Evolutionary conservation across 2,329 filamentous ascomycete species (phyloP), one percentile per base, ranked within the genome.

Genomic region (Trichoderma polysporum): DNA sequence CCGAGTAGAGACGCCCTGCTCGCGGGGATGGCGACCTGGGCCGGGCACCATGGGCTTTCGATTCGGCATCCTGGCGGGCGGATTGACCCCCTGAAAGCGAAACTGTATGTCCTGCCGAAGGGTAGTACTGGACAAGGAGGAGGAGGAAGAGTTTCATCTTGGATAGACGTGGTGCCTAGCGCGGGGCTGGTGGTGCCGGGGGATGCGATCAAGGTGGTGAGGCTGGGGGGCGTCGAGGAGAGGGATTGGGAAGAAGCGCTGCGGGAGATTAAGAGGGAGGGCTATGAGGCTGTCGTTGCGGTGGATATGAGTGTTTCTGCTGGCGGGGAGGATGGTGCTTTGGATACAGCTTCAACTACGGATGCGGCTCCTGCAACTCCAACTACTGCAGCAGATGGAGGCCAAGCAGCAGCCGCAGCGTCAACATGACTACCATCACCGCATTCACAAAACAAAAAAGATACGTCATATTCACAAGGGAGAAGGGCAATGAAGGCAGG

Each of bases 121-220:
- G 37, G 31, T 12, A 58, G 27, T 17, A 7, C 6, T 1, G 19
- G 27, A 10, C 7, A 8, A 22, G 53, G 41, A 15, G 17, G 41
- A 13, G 35, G 31, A 2, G n/a, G n/a, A n/a, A n/a, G n/a, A n/a
- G n/a, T n/a, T 8, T 4, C n/a, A 4, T n/a, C 8, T 5, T 47
- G 54, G 4, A 4, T 61, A 5, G 17, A 4, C 17, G 37, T 63
- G 4, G 29, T 60, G 58, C 10, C 12, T 19, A 64, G 59, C 22
- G 29, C 5, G 25, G 63, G 65, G 2, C 63, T 8, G 57, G 68
- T 72, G 17, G 39, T 66, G 7, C 66, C 71, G 15, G 54, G 37
- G 3, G 65, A 77, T 67, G 67, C 74, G 62, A 74, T 77, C 69
- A 73, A 74, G 68, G 73, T 72, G 22, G 37, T 74, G n/a, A 72